Base-by-base conservation (phyloP, 2,329 filamentous ascomycete genomes). In the Scedosporium aurantiacum region DNA sequence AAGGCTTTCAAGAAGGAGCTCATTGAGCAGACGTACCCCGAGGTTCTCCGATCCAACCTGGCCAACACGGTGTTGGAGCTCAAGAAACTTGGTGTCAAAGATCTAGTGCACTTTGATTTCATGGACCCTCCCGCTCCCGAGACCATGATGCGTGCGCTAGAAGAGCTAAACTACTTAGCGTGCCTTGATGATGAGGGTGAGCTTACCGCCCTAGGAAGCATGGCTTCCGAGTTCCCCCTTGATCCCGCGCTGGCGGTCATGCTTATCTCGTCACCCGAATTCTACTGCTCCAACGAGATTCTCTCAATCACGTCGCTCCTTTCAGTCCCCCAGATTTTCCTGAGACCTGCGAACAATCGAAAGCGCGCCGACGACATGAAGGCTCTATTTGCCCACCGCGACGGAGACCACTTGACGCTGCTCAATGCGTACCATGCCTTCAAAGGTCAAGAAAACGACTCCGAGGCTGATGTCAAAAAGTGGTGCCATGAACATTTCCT, bases 401-500 rank as follows among this genome's bases (percentile, higher is more conserved):
- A 97, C 66, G 94, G 94, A 61, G 94, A 99, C 70, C 94, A 99
- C 70, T 81, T 99, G 54, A 97, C 94, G 16, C 87, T 99, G 73
- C 84, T 99, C 64, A 99, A 99, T 72, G 93, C 93, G 55, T 99
- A 97, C 75, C 95, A 99, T 73, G 94, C 94, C 23, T 99, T 96
- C 84, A 97, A 96, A 77, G 80, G 85, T 50, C 85, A 70, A 79
- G 71, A 73, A 10, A 68, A 69, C 21, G 88, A 66, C 82, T 88
- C 78, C 45, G 76, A 75, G 61, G 80, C 79, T 1, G 89, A 95
- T 70, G 80, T 83, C 16, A 94, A 91, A 76, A 85, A 90, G 72
- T 99, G 94, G 94, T 97, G 94, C 71, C 91, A 96, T 74, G 90
- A 97, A 70, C 93, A 97, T 75, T 99, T 96, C 76, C 81, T 99